Conservation (phyloP, 306 rosid genomes). For the Cucumis melo region DNA sequence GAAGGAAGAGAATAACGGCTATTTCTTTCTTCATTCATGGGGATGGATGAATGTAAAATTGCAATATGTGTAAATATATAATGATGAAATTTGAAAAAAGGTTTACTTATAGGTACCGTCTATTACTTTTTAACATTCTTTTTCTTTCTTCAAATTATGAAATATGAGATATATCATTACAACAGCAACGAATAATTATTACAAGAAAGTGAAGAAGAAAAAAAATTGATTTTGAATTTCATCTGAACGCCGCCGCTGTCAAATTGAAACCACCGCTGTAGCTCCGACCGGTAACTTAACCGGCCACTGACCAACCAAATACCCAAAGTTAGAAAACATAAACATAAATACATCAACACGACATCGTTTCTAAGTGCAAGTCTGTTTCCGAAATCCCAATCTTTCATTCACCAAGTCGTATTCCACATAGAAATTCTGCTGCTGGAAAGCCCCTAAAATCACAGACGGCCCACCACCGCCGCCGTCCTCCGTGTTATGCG, state of each 20-base stretch:
- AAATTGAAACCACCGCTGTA: neutral
- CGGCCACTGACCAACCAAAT: neutral
- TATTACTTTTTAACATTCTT: neutral
- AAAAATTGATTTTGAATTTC: neutral
- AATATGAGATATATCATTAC: neutral
- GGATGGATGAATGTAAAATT: neutral
- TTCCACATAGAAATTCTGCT: slow-evolving; percentile 59
- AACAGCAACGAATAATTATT: neutral
- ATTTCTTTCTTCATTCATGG: neutral
- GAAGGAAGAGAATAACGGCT: neutral
- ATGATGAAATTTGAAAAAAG: neutral
- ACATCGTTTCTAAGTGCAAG: slow-evolving; percentile 16
- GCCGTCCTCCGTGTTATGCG: slow-evolving; percentile 8
- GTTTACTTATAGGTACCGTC: neutral
- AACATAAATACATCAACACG: neutral
- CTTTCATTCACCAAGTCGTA: slow-evolving; percentile 56
- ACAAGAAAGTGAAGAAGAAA: neutral
- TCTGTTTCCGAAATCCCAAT: slow-evolving; percentile 49
- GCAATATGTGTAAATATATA: neutral
- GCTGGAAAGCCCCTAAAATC: slow-evolving; percentile 69
- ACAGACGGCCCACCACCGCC: slow-evolving; percentile 48
- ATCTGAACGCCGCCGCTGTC: neutral
- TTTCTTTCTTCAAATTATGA: neutral
- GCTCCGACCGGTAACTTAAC: neutral
- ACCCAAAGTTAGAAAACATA: neutral